These are phyloP conservation scores for Cladosporium halotolerans DNA, from an alignment of 2,329 filamentous ascomycete genomes.

Conservation along the genomic window DNA sequence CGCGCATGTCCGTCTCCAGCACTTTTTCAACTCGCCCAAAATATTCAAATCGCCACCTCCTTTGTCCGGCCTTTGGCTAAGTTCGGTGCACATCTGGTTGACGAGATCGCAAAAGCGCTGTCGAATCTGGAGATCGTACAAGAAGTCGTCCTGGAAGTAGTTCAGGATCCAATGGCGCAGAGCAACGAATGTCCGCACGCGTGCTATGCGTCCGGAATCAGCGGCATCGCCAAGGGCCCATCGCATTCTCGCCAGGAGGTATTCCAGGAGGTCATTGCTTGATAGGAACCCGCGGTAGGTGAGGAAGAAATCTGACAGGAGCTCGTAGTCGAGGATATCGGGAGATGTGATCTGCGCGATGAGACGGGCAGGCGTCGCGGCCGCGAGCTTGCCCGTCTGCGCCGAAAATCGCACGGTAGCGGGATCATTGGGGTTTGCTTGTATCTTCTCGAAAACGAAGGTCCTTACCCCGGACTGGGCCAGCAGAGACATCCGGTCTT, in stretches of 20 bases:
- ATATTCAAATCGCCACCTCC: slow-evolving; percentile 72
- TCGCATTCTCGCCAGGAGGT: slow-evolving; percentile 75
- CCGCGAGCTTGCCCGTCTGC: slow-evolving; percentile 66
- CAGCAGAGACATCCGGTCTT: background rate
- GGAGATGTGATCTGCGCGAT: slow-evolving; percentile 96
- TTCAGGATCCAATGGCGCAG: slow-evolving; percentile 96
- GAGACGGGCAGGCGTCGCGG: slow-evolving; percentile 82
- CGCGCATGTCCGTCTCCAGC: slow-evolving; percentile 86
- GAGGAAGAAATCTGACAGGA: slow-evolving; percentile 95
- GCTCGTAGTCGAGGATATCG: slow-evolving; percentile 90
- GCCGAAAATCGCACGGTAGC: slow-evolving; percentile 76
- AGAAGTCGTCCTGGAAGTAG: slow-evolving; percentile 94
- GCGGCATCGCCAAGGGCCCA: slow-evolving; percentile 80
- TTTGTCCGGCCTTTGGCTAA: slow-evolving; percentile 46
- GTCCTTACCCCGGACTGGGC: slow-evolving; percentile 2
- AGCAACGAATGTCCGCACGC: slow-evolving; percentile 91
- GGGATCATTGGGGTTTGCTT: slow-evolving; percentile 74
- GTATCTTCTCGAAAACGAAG: slow-evolving; percentile 71
- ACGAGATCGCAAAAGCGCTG: slow-evolving; percentile 72
- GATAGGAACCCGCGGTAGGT: slow-evolving; percentile 87
- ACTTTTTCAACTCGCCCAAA: slow-evolving; percentile 88
- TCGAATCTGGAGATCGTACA: slow-evolving; percentile 67
- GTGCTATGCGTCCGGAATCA: slow-evolving; percentile 85
- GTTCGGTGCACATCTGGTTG: slow-evolving; percentile 55
- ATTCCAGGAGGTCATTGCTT: slow-evolving; percentile 66